Conservation (phyloP, 805 yeast genomes). For the Ascoidea rubescens region DNA sequence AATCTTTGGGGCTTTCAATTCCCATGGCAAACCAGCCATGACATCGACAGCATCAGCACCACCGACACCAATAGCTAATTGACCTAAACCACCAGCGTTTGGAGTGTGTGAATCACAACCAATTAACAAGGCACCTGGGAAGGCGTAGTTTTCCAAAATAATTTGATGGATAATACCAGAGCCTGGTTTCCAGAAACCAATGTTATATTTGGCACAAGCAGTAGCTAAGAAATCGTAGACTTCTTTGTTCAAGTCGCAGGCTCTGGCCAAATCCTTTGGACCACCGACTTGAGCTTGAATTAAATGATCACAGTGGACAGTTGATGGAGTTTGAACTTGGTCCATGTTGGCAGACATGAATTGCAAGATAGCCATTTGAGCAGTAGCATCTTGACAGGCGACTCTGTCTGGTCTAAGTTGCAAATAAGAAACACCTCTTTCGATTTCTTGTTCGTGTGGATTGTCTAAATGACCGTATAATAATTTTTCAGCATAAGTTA, state of each 20-base stretch:
- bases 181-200: constrained; percentile 98
- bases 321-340: constrained; percentile 84
- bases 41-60: constrained; percentile 99
- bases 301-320: constrained; percentile 96
- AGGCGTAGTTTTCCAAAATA: constrained; percentile 89
- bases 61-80: constrained; percentile 97
- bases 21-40: constrained; percentile 91
- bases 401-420: constrained; percentile 96
- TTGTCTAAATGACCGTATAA: constrained; percentile 83
- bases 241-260: constrained; percentile 82
- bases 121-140: constrained; percentile 92
- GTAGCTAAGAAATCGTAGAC: constrained; percentile 84
- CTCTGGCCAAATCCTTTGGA: constrained; percentile 68
- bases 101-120: constrained; percentile 99
- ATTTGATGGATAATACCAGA: constrained; percentile 98
- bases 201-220: constrained; percentile 89
- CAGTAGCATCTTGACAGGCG: constrained; percentile 98
- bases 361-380: constrained; percentile 95
- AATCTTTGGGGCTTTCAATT: constrained; percentile 91
- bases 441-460: constrained; percentile 59
- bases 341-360: constrained; percentile 93
- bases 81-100: constrained; percentile 97
- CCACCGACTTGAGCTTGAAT: constrained; percentile 95
- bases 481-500: constrained; percentile 90
- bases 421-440: constrained; percentile 82